These are phyloP conservation scores for Trichoderma cornu-damae DNA, from an alignment of 2,329 filamentous ascomycete genomes.

Conservation along the genomic window DNA sequence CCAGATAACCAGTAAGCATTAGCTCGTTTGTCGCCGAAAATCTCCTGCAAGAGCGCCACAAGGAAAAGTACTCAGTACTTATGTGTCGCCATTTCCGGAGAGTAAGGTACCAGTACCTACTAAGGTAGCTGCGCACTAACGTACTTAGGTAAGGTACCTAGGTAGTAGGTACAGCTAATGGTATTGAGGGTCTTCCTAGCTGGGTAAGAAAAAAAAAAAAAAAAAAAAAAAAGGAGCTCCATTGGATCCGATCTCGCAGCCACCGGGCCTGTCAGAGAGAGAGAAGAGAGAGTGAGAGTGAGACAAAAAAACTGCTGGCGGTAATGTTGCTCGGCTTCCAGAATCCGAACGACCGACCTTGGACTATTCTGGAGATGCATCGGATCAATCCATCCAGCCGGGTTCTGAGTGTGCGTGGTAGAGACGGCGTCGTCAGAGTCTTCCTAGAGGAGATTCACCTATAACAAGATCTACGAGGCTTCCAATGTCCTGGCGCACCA, in stretches of 20 bases:
- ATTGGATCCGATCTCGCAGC: slow-evolving; percentile 16
- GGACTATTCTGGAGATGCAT: slow-evolving; percentile 60
- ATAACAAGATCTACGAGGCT: slow-evolving; percentile 78
- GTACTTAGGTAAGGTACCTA: background rate
- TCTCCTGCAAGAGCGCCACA: background rate
- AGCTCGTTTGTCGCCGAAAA: background rate
- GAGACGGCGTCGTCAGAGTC: slow-evolving; percentile 41
- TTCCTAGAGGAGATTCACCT: slow-evolving; percentile 67
- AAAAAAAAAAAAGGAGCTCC: slow-evolving; percentile 4
- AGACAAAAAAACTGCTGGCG: background rate
- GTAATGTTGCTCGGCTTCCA: slow-evolving; percentile 37
- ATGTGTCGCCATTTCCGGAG: too few relatives aligned
- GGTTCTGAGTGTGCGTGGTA: slow-evolving; percentile 55
- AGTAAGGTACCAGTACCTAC: too few relatives aligned
- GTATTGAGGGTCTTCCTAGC: background rate
- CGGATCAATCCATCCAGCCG: slow-evolving; percentile 59
- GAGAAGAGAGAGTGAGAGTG: background rate
- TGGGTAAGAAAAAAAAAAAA: background rate
- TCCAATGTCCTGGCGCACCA: slow-evolving; percentile 77
- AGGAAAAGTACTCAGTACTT: background rate
- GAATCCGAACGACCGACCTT: slow-evolving; percentile 58
- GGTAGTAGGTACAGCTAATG: background rate
- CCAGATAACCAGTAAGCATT: too few relatives aligned
- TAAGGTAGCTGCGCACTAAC: background rate
- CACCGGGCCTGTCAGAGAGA: background rate